phyloP scores from a whole-genome alignment of 768 basidiomycete species.

The Auricularia sp. region DNA sequence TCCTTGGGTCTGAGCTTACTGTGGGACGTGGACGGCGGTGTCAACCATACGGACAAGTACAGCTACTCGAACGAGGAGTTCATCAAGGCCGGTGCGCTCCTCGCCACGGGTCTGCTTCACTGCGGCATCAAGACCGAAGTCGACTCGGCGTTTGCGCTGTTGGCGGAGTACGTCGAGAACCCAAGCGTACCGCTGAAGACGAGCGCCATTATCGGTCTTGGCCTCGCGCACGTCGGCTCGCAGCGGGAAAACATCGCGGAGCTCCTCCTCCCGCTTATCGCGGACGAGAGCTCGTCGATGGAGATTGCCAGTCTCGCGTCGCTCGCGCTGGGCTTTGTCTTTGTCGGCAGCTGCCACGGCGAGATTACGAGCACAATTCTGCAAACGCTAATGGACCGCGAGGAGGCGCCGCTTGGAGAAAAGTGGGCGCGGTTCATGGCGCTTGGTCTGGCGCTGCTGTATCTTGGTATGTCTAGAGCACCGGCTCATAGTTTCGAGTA shows the following conservation, averaged over 20 bases:
- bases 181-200: constrained; percentile 75
- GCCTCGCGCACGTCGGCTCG: constrained; percentile 89
- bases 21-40: constrained; percentile 93
- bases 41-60: constrained; percentile 94
- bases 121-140: constrained; percentile 83
- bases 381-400: constrained; percentile 83
- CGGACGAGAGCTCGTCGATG: constrained; percentile 75
- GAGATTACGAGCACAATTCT: constrained; percentile 84
- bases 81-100: constrained; percentile 93
- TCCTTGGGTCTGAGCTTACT: constrained; percentile 86
- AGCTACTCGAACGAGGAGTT: constrained; percentile 92
- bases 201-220: constrained; percentile 82
- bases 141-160: constrained; percentile 83
- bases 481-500: not conserved
- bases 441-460: constrained; percentile 81
- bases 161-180: constrained; percentile 84
- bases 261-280: constrained; percentile 69
- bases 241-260: constrained; percentile 76
- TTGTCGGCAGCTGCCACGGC: constrained; percentile 89
- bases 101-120: constrained; percentile 90
- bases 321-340: constrained; percentile 86
- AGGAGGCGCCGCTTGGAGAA: constrained; percentile 67
- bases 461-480: constrained; percentile 53
- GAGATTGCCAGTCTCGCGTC: constrained; percentile 82
- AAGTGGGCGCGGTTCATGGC: constrained; percentile 93